A percentile compares a stretch with the other conserved stretches of the same genome.
Evolutionary conservation across 2,329 filamentous ascomycete species (phyloP).

Genomic region (Penicillium sp.): DNA sequence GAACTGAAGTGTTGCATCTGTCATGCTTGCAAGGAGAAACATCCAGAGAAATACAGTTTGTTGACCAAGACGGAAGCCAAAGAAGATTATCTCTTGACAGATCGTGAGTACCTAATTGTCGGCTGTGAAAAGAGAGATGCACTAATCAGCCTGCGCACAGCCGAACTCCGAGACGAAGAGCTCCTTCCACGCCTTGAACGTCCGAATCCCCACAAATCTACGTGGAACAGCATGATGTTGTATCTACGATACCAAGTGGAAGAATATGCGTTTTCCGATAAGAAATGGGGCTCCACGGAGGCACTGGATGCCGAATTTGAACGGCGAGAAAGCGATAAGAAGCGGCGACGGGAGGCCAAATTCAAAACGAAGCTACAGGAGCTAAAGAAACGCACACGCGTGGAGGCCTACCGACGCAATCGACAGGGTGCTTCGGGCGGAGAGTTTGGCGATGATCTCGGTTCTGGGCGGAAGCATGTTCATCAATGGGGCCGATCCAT

Average conservation of each 20-base stretch:
- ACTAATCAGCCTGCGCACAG: slow-evolving; percentile 42
- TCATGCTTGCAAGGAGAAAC: slow-evolving; percentile 80
- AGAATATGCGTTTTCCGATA: slow-evolving; percentile 76
- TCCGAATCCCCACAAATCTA: slow-evolving; percentile 92
- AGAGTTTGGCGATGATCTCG: slow-evolving; percentile 75
- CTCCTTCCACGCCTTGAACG: slow-evolving; percentile 82
- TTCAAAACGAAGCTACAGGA: slow-evolving; percentile 87
- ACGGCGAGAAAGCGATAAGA: slow-evolving; percentile 73
- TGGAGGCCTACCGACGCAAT: slow-evolving; percentile 81
- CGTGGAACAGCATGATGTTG: slow-evolving; percentile 99
- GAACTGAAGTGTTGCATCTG: slow-evolving; percentile 76
- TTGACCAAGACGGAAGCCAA: slow-evolving; percentile 95
- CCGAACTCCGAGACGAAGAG: slow-evolving; percentile 85
- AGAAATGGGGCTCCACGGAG: slow-evolving; percentile 88
- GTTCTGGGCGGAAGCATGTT: slow-evolving; percentile 69
- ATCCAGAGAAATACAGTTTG: slow-evolving; percentile 88
- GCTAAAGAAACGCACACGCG: slow-evolving; percentile 87
- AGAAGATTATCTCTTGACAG: slow-evolving; percentile 92
- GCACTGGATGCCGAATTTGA: slow-evolving; percentile 87
- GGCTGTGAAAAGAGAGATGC: slow-evolving; percentile 4
- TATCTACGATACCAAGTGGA: slow-evolving; percentile 93
- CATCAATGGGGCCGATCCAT: slow-evolving; percentile 76
- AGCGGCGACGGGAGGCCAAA: slow-evolving; percentile 82
- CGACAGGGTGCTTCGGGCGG: slow-evolving; percentile 52
- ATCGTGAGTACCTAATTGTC: slow-evolving; percentile 60